Percentiles rank a stretch among this genome's conserved stretches.
These are phyloP conservation scores for Jackrogersella multiformis DNA, from an alignment of 495 filamentous ascomycete genomes.

Conservation along the genomic window DNA sequence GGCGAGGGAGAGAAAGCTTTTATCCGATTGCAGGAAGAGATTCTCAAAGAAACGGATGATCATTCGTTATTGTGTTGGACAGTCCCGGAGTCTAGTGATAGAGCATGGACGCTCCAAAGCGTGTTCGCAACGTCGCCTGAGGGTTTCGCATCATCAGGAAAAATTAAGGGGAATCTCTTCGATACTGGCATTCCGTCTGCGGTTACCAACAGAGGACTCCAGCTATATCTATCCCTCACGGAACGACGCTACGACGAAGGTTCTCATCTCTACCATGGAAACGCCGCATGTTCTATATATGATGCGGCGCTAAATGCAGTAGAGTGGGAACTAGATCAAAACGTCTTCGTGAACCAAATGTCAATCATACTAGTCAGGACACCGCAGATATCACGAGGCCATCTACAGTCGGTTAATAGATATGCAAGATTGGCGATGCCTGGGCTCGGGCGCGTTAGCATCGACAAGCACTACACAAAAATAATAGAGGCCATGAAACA, in stretches of 20 bases:
- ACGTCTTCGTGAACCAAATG: not conserved
- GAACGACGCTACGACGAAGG: not conserved
- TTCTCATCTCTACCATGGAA: slow-evolving; percentile 14
- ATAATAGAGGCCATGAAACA: not conserved
- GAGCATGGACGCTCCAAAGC: slow-evolving; percentile 26
- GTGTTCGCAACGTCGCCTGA: slow-evolving; percentile 35
- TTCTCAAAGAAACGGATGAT: slow-evolving; percentile 44
- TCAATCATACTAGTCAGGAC: slow-evolving; percentile 16
- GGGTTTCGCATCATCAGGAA: slow-evolving; percentile 15
- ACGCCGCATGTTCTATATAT: not conserved
- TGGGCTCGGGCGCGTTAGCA: not conserved
- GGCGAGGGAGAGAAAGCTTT: slow-evolving; percentile 48
- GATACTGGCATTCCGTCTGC: slow-evolving; percentile 17
- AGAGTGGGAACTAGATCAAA: not conserved
- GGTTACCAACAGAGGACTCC: slow-evolving; percentile 29
- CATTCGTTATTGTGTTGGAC: slow-evolving; percentile 47
- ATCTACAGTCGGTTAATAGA: not conserved
- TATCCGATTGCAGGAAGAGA: slow-evolving; percentile 46
- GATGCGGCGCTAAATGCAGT: slow-evolving; percentile 5
- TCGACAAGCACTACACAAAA: not conserved
- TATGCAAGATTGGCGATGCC: slow-evolving; percentile 22
- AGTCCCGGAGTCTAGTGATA: slow-evolving; percentile 3
- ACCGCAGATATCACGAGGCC: not conserved
- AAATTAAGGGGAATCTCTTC: not conserved
- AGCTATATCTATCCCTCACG: slow-evolving; percentile 6